Evolutionary conservation across 345 rosid species (phyloP).

Genomic region (Pugionium cornutum): DNA sequence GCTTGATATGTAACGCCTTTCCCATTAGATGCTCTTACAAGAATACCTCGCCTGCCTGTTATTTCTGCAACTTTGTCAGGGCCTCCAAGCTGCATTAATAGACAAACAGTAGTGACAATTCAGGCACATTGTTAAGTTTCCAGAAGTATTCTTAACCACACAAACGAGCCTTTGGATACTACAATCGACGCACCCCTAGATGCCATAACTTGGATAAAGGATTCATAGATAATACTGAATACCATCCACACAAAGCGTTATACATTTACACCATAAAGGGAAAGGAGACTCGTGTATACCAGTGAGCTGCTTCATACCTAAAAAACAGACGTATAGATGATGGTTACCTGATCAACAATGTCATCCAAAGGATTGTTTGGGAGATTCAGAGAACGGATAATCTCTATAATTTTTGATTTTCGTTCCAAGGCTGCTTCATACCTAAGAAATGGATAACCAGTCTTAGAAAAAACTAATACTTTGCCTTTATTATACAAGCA

Average conservation of each 20-base stretch:
- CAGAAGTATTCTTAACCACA: slow-evolving; percentile 20
- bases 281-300: slow-evolving; percentile 15
- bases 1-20: slow-evolving; percentile 98
- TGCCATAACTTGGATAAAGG: slow-evolving; percentile 24
- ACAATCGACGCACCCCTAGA: slow-evolving; percentile 22
- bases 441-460: slow-evolving; percentile 44
- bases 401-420: slow-evolving; percentile 82
- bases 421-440: slow-evolving; percentile 87
- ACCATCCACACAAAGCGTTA: slow-evolving; percentile 4
- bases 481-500: slow-evolving; percentile 12
- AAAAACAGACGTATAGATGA: slow-evolving; percentile 2
- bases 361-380: slow-evolving; percentile 99
- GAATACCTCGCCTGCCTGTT: slow-evolving; percentile 99
- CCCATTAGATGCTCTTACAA: slow-evolving; percentile 93
- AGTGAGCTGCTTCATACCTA: slow-evolving; percentile 13
- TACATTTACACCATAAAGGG: slow-evolving; percentile 7
- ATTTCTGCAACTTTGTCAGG: slow-evolving; percentile 97
- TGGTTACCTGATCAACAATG: slow-evolving; percentile 83
- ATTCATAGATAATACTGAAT: slow-evolving; percentile 26
- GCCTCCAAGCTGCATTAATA: slow-evolving; percentile 85
- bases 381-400: slow-evolving; percentile 82
- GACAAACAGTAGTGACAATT: slow-evolving; percentile 27
- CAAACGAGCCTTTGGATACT: slow-evolving; percentile 16
- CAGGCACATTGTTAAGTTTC: slow-evolving; percentile 25
- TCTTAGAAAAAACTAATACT: slow-evolving; percentile 16